These are phyloP conservation scores for Ganoderma resinaceum DNA, from an alignment of 1,284 basidiomycete species.

Conservation along the genomic window DNA sequence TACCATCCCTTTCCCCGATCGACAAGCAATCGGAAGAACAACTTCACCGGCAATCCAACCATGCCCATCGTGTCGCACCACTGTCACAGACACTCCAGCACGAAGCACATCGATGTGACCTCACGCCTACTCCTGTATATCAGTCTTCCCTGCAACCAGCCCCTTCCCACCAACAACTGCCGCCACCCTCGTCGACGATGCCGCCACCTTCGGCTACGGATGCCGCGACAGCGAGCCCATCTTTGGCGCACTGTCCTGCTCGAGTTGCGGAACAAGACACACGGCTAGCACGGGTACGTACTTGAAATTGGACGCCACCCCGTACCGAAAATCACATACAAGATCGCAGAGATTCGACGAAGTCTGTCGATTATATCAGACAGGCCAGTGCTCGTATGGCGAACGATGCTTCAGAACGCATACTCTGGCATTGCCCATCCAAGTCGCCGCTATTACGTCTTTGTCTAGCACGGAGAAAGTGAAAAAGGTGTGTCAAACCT, in stretches of 20 bases:
- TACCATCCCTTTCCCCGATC: background rate
- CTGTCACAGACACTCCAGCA: background rate
- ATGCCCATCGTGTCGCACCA: background rate
- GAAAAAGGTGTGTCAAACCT: background rate
- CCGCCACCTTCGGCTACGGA: background rate
- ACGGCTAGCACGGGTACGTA: background rate
- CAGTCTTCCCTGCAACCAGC: background rate
- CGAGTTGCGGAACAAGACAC: background rate
- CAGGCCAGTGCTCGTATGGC: conserved; percentile 7
- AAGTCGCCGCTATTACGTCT: background rate
- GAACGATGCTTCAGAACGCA: conserved; percentile 20
- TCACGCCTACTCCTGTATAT: background rate
- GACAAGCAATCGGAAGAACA: background rate
- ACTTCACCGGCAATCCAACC: background rate
- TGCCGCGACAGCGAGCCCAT: background rate
- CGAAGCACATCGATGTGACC: background rate
- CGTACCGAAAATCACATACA: background rate
- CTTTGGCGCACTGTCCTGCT: background rate
- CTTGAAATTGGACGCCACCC: background rate
- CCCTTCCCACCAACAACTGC: background rate
- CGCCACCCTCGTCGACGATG: background rate
- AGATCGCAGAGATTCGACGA: conserved; percentile 3
- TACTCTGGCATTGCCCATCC: conserved; percentile 10
- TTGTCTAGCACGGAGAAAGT: background rate
- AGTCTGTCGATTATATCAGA: conserved; percentile 10